phyloP scores from a whole-genome alignment of 73 alveolate species.

The Blepharisma stoltei region DNA sequence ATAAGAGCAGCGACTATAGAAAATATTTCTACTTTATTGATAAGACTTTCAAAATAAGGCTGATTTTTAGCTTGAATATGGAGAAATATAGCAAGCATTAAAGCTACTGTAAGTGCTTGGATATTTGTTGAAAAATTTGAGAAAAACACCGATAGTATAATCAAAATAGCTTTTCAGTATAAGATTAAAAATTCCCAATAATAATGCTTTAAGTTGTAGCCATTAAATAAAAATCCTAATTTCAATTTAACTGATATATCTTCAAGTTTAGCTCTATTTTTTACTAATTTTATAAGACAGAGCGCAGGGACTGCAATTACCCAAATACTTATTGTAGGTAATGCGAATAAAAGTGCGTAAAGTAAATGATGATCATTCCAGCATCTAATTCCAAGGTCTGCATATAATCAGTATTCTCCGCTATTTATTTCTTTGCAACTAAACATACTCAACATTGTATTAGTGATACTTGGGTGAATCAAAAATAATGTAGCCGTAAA shows the following conservation, averaged over 20 bases:
- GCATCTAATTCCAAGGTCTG: not conserved
- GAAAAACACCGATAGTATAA: slow-evolving; percentile 43
- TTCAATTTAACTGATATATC: slow-evolving; percentile 34
- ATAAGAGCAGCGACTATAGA: too few relatives aligned
- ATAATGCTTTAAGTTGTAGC: slow-evolving; percentile 35
- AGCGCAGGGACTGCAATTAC: not conserved
- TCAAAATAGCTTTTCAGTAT: slow-evolving; percentile 45
- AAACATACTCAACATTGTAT: not conserved
- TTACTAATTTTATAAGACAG: not conserved
- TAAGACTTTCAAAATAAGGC: not conserved
- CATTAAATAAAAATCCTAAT: slow-evolving; percentile 47
- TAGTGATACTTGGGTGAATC: not conserved
- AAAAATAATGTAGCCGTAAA: not conserved
- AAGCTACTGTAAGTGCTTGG: slow-evolving; percentile 1
- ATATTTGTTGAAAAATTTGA: not conserved
- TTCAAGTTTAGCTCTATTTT: slow-evolving; percentile 19
- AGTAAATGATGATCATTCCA: not conserved
- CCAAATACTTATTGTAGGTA: slow-evolving; percentile 6
- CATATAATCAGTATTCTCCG: not conserved
- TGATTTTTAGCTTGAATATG: not conserved
- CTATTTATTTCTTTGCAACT: slow-evolving; percentile 26
- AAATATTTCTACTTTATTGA: too few relatives aligned
- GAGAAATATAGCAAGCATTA: not conserved
- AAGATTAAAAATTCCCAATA: slow-evolving; percentile 51
- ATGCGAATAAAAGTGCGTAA: not conserved